A percentile compares a stretch with the other conserved stretches of the same genome.
These are phyloP conservation scores for Phytopythium helicoides DNA, from an alignment of 352 stramenopile genomes.

Conservation along the genomic window DNA sequence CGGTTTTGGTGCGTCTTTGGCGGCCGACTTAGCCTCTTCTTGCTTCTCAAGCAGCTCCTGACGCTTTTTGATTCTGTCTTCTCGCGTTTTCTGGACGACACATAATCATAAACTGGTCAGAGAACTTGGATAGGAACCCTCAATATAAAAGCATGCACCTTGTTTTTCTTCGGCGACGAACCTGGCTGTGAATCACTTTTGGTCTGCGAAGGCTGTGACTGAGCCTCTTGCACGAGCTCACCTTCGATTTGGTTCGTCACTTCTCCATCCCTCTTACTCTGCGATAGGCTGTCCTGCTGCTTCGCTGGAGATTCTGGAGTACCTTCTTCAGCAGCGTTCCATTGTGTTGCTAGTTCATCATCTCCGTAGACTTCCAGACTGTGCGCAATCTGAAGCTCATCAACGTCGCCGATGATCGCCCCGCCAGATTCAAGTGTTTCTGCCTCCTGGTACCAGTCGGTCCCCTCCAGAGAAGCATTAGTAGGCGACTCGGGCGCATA, in stretches of 20 bases:
- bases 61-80: constrained; percentile 49
- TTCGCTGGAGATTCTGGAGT: too few relatives aligned
- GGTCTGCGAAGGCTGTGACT: too few relatives aligned
- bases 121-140: too few relatives aligned
- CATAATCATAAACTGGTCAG: too few relatives aligned
- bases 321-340: too few relatives aligned
- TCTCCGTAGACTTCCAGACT: background rate
- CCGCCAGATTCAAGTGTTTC: background rate
- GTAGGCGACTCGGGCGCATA: background rate
- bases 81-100: constrained; percentile 31
- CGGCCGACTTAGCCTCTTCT: constrained; percentile 32
- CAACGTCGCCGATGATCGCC: constrained; percentile 2
- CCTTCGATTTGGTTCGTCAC: too few relatives aligned
- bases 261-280: too few relatives aligned
- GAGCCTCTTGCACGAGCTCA: too few relatives aligned
- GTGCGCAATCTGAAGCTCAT: constrained; percentile 7
- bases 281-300: too few relatives aligned
- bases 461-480: background rate
- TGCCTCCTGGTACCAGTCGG: constrained; percentile 2
- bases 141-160: too few relatives aligned
- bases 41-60: constrained; percentile 58
- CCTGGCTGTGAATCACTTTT: too few relatives aligned
- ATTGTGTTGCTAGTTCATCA: too few relatives aligned
- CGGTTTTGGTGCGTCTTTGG: background rate
- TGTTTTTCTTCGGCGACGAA: background rate